A percentile compares a stretch with the other conserved stretches of the same genome.
phyloP scores from a whole-genome alignment of 2,329 filamentous ascomycete species.

The Nakataea oryzae region DNA sequence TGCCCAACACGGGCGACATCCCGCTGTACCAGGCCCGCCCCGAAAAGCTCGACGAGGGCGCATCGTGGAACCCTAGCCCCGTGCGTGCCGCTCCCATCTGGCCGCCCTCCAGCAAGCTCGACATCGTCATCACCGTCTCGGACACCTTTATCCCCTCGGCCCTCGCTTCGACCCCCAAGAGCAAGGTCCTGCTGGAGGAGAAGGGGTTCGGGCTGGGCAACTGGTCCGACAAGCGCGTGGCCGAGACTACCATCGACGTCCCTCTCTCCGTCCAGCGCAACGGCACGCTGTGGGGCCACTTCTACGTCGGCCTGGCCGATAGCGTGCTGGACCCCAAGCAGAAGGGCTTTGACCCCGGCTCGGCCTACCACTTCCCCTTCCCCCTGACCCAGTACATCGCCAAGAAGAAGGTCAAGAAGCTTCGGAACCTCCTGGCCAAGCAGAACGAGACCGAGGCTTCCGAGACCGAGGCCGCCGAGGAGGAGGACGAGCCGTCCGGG shows the following conservation, averaged over 20 bases:
- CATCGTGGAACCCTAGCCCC: conserved; percentile 54
- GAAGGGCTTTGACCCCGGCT: conserved; percentile 59
- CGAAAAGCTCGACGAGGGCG: conserved; percentile 46
- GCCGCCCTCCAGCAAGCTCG: conserved; percentile 66
- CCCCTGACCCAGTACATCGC: conserved; percentile 83
- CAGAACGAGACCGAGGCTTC: conserved; percentile 31
- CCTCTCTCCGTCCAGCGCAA: conserved; percentile 79
- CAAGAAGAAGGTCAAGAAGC: conserved; percentile 85
- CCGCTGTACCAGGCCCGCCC: conserved; percentile 58
- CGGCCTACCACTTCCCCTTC: conserved; percentile 73
- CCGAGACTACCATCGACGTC: conserved; percentile 68
- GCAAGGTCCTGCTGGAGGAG: conserved; percentile 69
- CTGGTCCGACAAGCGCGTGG: conserved; percentile 65
- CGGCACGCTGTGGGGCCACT: conserved; percentile 89
- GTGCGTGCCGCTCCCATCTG: conserved; percentile 76
- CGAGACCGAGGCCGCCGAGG: conserved; percentile 37
- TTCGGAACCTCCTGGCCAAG: conserved; percentile 69
- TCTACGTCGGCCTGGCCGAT: conserved; percentile 74
- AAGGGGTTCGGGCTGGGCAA: conserved; percentile 70
- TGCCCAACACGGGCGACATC: conserved; percentile 45
- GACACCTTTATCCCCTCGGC: conserved; percentile 59
- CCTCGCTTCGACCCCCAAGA: conserved; percentile 52
- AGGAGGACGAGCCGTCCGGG: conserved; percentile 45
- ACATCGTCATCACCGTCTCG: conserved; percentile 79
- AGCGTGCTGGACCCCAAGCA: conserved; percentile 63